These are phyloP conservation scores for Fusarium sambucinum DNA, from an alignment of 2,329 filamentous ascomycete species.

Conservation along the genomic window DNA sequence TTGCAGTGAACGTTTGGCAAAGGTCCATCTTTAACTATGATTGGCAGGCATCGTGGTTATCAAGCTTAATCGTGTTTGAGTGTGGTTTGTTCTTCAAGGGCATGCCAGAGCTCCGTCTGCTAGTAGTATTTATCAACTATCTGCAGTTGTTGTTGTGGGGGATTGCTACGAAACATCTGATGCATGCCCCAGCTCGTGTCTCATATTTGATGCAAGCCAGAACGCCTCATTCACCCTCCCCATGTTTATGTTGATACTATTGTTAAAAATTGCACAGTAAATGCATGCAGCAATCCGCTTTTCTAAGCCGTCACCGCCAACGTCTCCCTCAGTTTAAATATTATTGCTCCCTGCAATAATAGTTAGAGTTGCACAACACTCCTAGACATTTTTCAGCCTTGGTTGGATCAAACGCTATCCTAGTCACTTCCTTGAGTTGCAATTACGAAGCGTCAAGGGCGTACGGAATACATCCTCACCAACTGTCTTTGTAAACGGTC, in stretches of 20 bases:
- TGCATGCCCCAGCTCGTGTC: conserved; percentile 30
- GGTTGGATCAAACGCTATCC: background rate
- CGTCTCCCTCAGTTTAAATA: conserved; percentile 20
- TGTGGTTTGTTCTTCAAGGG: conserved; percentile 28
- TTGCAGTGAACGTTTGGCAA: background rate
- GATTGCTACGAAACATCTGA: conserved; percentile 13
- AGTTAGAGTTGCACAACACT: conserved; percentile 9
- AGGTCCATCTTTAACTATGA: background rate
- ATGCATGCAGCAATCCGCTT: conserved; percentile 26
- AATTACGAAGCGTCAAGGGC: background rate
- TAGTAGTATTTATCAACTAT: conserved; percentile 33
- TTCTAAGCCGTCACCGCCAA: conserved; percentile 15
- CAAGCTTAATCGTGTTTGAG: conserved; percentile 22
- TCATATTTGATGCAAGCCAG: conserved; percentile 36
- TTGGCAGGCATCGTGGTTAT: conserved; percentile 18
- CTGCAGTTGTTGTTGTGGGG: conserved; percentile 18
- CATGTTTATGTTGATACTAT: conserved; percentile 17
- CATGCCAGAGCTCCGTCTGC: conserved; percentile 6
- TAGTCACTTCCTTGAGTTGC: background rate
- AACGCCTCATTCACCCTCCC: conserved; percentile 38
- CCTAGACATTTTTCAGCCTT: conserved; percentile 11
- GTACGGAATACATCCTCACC: background rate
- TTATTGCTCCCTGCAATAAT: conserved; percentile 31
- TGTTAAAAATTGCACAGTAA: conserved; percentile 21
- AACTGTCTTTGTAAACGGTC: conserved; percentile 1